These are phyloP conservation scores for Vitis rupestris DNA, from an alignment of 164 flowering plant species.

Conservation along the genomic window DNA sequence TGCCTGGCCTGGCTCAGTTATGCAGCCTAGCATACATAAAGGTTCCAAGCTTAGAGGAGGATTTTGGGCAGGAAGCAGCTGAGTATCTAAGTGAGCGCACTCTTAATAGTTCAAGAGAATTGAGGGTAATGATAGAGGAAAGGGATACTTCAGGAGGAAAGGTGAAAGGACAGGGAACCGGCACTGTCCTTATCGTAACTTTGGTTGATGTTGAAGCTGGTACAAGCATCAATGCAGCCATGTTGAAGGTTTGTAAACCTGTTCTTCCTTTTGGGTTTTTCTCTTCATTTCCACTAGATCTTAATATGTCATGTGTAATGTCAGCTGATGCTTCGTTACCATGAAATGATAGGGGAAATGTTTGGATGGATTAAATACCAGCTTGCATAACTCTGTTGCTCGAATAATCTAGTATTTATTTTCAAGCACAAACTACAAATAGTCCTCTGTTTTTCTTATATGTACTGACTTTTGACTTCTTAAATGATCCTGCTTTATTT, in stretches of 20 bases:
- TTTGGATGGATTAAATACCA: too few relatives aligned
- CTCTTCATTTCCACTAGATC: background rate
- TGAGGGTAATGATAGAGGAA: constrained; percentile 76
- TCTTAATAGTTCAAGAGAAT: constrained; percentile 51
- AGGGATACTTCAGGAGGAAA: constrained; percentile 89
- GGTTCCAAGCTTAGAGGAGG: constrained; percentile 78
- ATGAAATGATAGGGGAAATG: too few relatives aligned
- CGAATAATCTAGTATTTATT: too few relatives aligned
- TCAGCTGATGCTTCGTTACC: too few relatives aligned
- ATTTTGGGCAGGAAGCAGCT: constrained; percentile 90
- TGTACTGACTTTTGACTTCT: too few relatives aligned
- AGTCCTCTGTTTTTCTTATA: too few relatives aligned
- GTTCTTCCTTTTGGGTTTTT: background rate
- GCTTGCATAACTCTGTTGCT: too few relatives aligned
- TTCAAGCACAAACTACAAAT: too few relatives aligned
- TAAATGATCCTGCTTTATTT: too few relatives aligned
- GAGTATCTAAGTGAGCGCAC: constrained; percentile 59
- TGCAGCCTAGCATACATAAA: constrained; percentile 88
- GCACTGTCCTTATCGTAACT: constrained; percentile 63
- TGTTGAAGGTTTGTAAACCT: constrained; percentile 63
- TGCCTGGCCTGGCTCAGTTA: constrained; percentile 85
- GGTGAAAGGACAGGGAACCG: constrained; percentile 93
- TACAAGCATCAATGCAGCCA: constrained; percentile 69
- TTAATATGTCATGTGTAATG: background rate
- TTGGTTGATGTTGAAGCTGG: constrained; percentile 65